Conservation (phyloP, 2,329 filamentous ascomycete species). For the Calonectria pseudoturangicola region DNA sequence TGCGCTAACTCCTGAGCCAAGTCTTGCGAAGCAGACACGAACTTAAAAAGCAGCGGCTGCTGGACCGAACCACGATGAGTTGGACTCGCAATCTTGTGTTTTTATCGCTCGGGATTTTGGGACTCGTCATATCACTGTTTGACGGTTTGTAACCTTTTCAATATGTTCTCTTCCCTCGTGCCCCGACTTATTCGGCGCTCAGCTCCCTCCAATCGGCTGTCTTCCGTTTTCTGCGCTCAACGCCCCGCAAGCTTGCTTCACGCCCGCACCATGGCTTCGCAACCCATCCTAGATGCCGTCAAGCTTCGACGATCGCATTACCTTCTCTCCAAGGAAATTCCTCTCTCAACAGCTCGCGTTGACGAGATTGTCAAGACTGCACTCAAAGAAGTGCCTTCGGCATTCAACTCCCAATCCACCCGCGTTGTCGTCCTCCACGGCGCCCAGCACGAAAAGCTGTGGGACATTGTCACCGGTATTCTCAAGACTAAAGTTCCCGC, state of each 20-base stretch:
- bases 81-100: not conserved
- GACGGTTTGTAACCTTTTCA: constrained; percentile 9
- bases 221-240: not conserved
- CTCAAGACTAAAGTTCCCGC: constrained; percentile 1
- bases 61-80: not conserved
- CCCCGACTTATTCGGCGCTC: constrained; percentile 14
- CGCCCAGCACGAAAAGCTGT: constrained; percentile 14
- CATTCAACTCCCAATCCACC: constrained; percentile 13
- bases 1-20: too few relatives aligned
- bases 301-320: constrained; percentile 24
- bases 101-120: not conserved
- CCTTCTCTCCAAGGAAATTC: constrained; percentile 3
- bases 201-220: constrained; percentile 5
- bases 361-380: constrained; percentile 9
- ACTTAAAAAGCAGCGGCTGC: not conserved
- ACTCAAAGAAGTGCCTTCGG: constrained; percentile 11
- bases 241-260: not conserved
- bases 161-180: not conserved
- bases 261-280: constrained; percentile 7
- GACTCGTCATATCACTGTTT: not conserved
- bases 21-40: not conserved
- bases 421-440: constrained; percentile 14
- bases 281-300: constrained; percentile 2
- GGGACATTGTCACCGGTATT: not conserved
- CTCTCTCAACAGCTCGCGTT: not conserved